Evolutionary conservation across 352 stramenopile species (phyloP), one percentile per base, ranked within the genome.

Genomic region (Pythium grandisporangium): DNA sequence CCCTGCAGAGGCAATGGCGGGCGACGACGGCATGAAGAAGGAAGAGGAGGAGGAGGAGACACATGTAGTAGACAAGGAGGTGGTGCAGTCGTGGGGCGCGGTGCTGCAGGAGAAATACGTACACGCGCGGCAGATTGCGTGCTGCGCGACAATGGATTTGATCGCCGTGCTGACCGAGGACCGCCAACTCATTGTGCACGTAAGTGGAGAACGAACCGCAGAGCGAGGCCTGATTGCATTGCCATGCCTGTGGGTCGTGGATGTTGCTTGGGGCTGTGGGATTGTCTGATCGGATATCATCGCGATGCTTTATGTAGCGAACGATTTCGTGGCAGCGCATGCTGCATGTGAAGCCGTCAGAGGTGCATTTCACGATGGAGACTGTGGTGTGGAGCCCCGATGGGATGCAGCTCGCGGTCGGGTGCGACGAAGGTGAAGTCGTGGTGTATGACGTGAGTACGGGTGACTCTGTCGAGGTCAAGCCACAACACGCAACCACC

Each of bases 101-200:
- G 53, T 77, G 58, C 60, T 92, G 37, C 75, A 87, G 47, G 75
- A 88, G 5, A 81, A 84, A 42, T 84, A 65, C 30, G 65, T 80
- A 48, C 59, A 55, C 35, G 74, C 75, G 12, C 42, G 59, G 13
- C 51, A 48, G 0, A 45, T 92, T 2, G 50, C 42, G 11, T 88
- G 73, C 38, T 88, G 78, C 21, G 71, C 78, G 10, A 78, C 69
- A 7, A 92, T 92, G 79, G 79, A 90, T 48, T 61, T 89, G 20
- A 38, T 92, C 22, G 78, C 76, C 2, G 49, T 89, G 12, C 47
- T 90, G 27, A 88, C 73, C 6, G 55, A 59, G 10, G 79, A 90
- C 39, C 57, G 69, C 25, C 64, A 90, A 25, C 61, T 89, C 4
- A 44, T 85, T 34, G 71, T 92, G 14, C 70, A 88, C 41, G 78